Conservation (phyloP, 352 stramenopile species). For the Phytophthora idaei region DNA sequence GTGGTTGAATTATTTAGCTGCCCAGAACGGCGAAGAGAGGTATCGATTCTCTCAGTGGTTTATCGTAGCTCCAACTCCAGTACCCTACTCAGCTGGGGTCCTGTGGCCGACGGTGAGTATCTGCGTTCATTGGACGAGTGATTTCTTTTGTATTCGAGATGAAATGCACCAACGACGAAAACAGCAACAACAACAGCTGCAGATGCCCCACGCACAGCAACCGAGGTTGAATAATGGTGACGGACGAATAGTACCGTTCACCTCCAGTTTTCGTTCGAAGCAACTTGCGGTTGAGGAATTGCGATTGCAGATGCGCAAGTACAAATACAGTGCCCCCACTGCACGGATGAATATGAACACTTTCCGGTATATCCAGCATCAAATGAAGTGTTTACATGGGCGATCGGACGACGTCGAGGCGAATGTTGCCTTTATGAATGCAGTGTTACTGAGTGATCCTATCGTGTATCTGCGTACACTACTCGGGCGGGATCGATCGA, state of each 20-base stretch:
- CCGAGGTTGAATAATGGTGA: background rate
- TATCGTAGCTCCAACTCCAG: conserved; percentile 27
- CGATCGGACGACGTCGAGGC: conserved; percentile 29
- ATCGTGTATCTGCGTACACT: conserved; percentile 36
- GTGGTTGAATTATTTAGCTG: conserved; percentile 5
- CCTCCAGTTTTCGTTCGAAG: conserved; percentile 11
- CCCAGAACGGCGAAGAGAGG: background rate
- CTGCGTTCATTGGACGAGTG: conserved; percentile 41
- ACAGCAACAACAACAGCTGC: conserved; percentile 14
- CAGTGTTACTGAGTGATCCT: conserved; percentile 49
- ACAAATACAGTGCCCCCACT: conserved; percentile 5
- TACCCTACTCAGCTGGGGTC: conserved; percentile 40
- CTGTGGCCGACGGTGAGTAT: conserved; percentile 36
- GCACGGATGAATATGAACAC: conserved; percentile 11
- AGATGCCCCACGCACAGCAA: background rate
- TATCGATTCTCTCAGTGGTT: conserved; percentile 10
- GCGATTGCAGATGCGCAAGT: conserved; percentile 5
- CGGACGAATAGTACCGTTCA: conserved; percentile 17
- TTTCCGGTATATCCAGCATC: conserved; percentile 32
- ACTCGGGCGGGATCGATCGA: conserved; percentile 19
- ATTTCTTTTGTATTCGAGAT: conserved; percentile 42
- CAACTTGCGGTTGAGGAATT: conserved; percentile 8
- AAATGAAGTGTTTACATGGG: conserved; percentile 31
- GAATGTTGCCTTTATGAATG: conserved; percentile 47
- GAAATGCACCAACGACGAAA: conserved; percentile 2